phyloP scores from a whole-genome alignment of 192 early-diverging fungal species.

The Allomyces macrogynus region DNA sequence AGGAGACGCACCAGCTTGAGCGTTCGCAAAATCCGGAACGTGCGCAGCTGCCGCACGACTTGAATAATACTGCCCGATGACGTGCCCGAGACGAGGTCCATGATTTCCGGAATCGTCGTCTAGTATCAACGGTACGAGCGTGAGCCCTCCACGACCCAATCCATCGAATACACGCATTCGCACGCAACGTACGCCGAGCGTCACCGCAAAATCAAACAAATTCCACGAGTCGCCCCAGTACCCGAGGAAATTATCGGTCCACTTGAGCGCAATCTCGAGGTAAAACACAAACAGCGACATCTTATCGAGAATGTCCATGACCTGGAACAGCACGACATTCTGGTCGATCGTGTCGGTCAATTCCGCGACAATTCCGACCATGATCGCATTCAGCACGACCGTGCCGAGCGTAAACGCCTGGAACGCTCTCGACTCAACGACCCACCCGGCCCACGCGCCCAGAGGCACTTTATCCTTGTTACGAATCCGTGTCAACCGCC shows the following conservation, averaged over 20 bases:
- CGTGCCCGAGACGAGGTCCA: conserved; percentile 5
- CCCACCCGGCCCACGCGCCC: conserved; percentile 21
- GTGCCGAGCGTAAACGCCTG: conserved; percentile 3
- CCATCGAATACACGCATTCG: no score
- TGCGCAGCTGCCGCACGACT: conserved; percentile 4
- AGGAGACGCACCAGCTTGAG: conserved; percentile 12
- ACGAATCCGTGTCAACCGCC: conserved; percentile 16
- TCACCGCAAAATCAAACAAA: conserved; percentile 5
- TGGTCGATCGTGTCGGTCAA: conserved; percentile 2
- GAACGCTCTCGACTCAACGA: conserved; percentile 4
- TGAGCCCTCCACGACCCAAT: no score
- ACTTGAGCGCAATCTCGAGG: conserved; percentile 6
- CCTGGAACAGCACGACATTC: conserved; percentile 4
- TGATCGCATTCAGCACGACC: conserved; percentile 5
- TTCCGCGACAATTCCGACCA: conserved; percentile 7
- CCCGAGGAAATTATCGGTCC: conserved; percentile 4
- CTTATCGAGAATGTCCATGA: conserved; percentile 3
- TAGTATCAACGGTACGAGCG: neutral
- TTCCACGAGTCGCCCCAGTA: conserved; percentile 9
- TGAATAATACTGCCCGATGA: neutral
- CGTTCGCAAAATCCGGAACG: conserved; percentile 12
- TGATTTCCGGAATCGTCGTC: conserved; percentile 6
- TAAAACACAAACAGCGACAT: conserved; percentile 4
- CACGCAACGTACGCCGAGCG: neutral
- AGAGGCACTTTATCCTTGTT: conserved; percentile 15